Conservation (phyloP, 306 rosid species). For the Vigna angularis region DNA sequence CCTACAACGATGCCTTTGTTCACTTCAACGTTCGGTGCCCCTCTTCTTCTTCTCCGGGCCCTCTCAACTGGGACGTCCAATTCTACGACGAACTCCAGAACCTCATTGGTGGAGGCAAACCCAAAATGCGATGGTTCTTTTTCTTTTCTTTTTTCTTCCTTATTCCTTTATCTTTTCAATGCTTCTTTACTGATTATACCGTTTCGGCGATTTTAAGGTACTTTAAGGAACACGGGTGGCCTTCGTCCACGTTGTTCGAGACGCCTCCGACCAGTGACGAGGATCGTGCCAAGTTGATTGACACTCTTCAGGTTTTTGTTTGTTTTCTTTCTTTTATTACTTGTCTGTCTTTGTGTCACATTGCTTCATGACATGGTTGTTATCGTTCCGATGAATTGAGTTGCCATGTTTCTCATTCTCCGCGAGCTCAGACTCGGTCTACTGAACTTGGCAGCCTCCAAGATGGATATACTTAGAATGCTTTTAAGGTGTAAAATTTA, state of each 20-base stretch:
- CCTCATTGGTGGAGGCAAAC: conserved; percentile 91
- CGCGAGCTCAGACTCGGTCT: background rate
- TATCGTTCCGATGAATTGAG: background rate
- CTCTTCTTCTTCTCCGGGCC: conserved; percentile 52
- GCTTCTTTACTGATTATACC: background rate
- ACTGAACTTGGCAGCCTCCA: background rate
- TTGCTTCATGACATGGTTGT: background rate
- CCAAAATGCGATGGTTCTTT: conserved; percentile 92
- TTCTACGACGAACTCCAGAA: conserved; percentile 91
- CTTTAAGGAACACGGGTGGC: conserved; percentile 92
- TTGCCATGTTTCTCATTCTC: background rate
- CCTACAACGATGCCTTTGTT: conserved; percentile 85
- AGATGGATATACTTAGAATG: background rate
- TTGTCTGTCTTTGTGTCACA: background rate
- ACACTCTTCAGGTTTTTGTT: conserved; percentile 73
- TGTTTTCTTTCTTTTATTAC: background rate
- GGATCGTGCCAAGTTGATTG: conserved; percentile 73
- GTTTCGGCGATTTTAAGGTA: conserved; percentile 61
- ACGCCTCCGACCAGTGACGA: conserved; percentile 75
- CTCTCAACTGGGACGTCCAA: conserved; percentile 73
- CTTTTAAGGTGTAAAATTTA: background rate
- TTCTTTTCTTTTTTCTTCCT: background rate
- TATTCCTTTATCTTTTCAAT: background rate
- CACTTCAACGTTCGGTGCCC: conserved; percentile 75
- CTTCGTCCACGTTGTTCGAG: conserved; percentile 76